Base-by-base conservation (phyloP, 768 basidiomycete species). In the Boletus insuetus region DNA sequence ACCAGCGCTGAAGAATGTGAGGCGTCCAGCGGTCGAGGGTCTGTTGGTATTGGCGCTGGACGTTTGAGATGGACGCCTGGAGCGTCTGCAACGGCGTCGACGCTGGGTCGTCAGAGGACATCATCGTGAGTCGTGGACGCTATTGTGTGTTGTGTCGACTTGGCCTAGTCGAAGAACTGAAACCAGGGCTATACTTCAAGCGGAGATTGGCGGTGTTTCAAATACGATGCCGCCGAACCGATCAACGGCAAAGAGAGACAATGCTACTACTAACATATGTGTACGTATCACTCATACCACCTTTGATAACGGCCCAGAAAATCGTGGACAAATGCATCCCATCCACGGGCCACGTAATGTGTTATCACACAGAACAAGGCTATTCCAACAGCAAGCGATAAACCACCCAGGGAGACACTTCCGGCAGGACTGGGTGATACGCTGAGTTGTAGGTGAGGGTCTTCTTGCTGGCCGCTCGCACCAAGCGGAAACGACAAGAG, bases 21-120 rank as follows among this genome's bases (percentile, higher is more conserved):
- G 97, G 97, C 4, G 96, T 97, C 77, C 88, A 86, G 24, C 91
- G 83, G 79, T 99, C 97, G n/a, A 98, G 81, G 24, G 83, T 71
- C 67, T 88, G 85, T 71, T 96, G 94, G 70, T 95, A 94, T 67
- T 86, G 84, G 29, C 92, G 82, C 64, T 82, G 81, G n/a, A 80
- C 49, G 64, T 82, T 84, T 6, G 61, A 46, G n/a, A 71, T 11
- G 8, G 54, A 59, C 13, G 58, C 54, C 40, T 73, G 71, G 17
- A 59, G 61, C 9, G 67, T 60, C 48, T 71, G 69, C 24, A 71
- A 47, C 14, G 69, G 69, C 17, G 64, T 61, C 39, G 59, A 38
- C 17, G 67, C 48, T 0, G 67, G 64, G 51, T 71, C 69, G 58
- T 71, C 69, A 13, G 69, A 71, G 47, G 69, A 73, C 69, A 71